Evolutionary conservation across 257 asterid species (phyloP).

Genomic region (Solanum commersonii): DNA sequence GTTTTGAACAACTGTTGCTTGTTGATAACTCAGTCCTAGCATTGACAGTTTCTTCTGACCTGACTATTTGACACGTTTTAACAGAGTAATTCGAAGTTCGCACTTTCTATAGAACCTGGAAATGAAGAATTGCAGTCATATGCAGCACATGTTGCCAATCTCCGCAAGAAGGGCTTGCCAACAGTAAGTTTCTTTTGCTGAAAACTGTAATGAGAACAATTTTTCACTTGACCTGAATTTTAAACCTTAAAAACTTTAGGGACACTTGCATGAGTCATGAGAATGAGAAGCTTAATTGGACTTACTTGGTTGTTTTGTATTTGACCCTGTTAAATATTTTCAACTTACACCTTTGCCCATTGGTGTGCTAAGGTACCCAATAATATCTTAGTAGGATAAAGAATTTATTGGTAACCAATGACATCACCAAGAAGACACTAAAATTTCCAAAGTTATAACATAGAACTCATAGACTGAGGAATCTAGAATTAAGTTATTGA

Average conservation of each 20-base stretch:
- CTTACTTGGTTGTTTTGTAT: background rate
- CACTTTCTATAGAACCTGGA: conserved; percentile 76
- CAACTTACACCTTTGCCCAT: background rate
- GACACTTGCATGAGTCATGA: background rate
- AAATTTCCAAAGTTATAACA: background rate
- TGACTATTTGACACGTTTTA: conserved; percentile 3
- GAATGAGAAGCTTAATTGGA: background rate
- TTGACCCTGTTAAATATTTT: background rate
- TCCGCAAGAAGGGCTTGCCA: conserved; percentile 72
- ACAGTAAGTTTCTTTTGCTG: conserved; percentile 36
- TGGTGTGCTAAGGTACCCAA: background rate
- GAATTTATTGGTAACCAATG: background rate
- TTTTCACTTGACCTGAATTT: background rate
- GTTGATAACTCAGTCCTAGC: background rate
- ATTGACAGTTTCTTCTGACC: background rate
- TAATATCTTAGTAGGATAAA: background rate
- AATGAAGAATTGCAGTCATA: conserved; percentile 66
- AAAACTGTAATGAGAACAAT: background rate
- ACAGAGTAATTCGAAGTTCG: conserved; percentile 95
- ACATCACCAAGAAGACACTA: background rate
- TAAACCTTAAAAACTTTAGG: background rate
- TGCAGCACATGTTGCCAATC: conserved; percentile 52
- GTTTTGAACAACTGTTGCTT: background rate
- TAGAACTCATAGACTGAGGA: background rate
- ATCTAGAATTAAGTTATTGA: background rate